phyloP scores from a whole-genome alignment of 202 grass and related monocot genomes.

The Carex sylvatica region DNA sequence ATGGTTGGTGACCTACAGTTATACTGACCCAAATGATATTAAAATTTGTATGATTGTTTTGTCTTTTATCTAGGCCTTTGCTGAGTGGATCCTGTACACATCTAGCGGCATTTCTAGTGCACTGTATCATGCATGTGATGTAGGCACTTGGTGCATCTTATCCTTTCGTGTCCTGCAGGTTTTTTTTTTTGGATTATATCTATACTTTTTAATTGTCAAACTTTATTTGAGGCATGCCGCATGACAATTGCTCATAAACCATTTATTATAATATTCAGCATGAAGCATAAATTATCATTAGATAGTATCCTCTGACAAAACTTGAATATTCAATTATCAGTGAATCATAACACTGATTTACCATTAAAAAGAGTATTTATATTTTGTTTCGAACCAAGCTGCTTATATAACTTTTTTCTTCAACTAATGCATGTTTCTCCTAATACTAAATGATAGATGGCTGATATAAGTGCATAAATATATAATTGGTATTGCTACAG shows the following conservation, averaged over 20 bases:
- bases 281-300: neutral
- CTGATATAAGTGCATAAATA: slow-evolving; percentile 2
- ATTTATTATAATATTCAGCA: neutral
- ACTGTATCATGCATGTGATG: slow-evolving; percentile 94
- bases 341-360: neutral
- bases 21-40: slow-evolving; percentile 11
- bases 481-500: slow-evolving; percentile 36
- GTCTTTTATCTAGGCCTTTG: slow-evolving; percentile 59
- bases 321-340: neutral
- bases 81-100: slow-evolving; percentile 95
- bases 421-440: neutral
- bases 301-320: neutral
- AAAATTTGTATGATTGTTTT: slow-evolving; percentile 29
- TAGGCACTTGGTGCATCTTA: slow-evolving; percentile 93
- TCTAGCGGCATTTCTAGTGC: slow-evolving; percentile 96
- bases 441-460: neutral
- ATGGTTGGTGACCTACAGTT: neutral
- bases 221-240: neutral
- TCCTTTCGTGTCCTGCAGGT: slow-evolving; percentile 95
- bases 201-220: neutral
- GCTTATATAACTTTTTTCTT: neutral
- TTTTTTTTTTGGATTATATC: neutral
- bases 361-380: neutral
- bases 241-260: neutral
- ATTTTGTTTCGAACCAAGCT: neutral